A percentile compares a stretch with the other conserved stretches of the same genome.
These are phyloP conservation scores for Mrakiaceae sp. DNA, from an alignment of 1,284 basidiomycete genomes.

Conservation along the genomic window DNA sequence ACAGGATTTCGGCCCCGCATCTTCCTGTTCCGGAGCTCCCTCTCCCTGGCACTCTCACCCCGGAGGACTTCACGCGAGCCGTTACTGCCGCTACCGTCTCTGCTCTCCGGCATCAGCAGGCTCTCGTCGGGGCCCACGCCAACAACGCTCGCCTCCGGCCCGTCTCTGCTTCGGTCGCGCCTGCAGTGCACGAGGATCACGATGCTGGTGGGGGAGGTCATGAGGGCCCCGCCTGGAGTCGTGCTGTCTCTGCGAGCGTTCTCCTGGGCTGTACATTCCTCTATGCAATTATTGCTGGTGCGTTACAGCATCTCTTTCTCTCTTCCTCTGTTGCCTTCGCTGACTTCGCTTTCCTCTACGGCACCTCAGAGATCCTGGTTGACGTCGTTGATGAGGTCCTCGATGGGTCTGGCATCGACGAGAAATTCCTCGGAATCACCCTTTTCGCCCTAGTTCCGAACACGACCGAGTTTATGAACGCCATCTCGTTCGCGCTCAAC, in stretches of 20 bases:
- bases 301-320: constrained; percentile 24
- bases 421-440: constrained; percentile 95
- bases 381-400: constrained; percentile 94
- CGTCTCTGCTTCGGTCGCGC: too few relatives aligned
- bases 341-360: constrained; percentile 1
- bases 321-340: constrained; percentile 1
- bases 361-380: constrained; percentile 65
- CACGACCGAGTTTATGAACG: constrained; percentile 99
- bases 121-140: neutral
- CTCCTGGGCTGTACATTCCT: constrained; percentile 78
- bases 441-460: constrained; percentile 97
- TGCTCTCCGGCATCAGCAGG: constrained; percentile 53
- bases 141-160: too few relatives aligned
- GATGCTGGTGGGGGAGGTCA: constrained; percentile 46
- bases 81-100: constrained; percentile 74
- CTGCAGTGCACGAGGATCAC: neutral
- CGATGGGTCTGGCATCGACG: constrained; percentile 84
- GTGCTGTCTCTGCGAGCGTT: constrained; percentile 73
- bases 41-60: constrained; percentile 10
- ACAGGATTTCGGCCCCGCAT: constrained; percentile 1
- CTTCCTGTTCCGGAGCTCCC: neutral
- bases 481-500: constrained; percentile 96
- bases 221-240: constrained; percentile 92
- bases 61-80: constrained; percentile 68
- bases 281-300: constrained; percentile 92